A percentile compares a stretch with the other conserved stretches of the same genome.
phyloP scores from a whole-genome alignment of 2,329 filamentous ascomycete genomes.

The Phaeoacremonium minimum region DNA sequence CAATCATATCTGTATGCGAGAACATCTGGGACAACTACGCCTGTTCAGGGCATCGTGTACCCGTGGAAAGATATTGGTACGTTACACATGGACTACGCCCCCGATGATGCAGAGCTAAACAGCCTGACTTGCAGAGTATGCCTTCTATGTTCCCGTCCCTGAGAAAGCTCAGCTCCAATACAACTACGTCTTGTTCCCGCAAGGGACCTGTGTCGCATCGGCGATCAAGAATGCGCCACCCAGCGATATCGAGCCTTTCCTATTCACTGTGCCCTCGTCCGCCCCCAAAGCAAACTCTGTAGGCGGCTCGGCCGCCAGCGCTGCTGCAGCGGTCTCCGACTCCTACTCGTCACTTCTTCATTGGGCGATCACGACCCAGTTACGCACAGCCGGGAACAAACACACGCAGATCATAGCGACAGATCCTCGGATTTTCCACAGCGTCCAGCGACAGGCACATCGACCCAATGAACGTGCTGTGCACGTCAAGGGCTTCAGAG shows the following conservation, averaged over 20 bases:
- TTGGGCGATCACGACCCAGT: conserved; percentile 52
- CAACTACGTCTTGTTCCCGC: conserved; percentile 62
- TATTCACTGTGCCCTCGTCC: conserved; percentile 58
- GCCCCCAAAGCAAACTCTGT: conserved; percentile 58
- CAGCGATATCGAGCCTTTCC: conserved; percentile 48
- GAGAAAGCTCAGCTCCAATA: conserved; percentile 62
- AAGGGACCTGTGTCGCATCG: conserved; percentile 44
- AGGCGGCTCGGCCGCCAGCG: conserved; percentile 40
- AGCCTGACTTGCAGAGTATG: conserved; percentile 41
- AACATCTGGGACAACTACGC: conserved; percentile 43
- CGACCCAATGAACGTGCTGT: conserved; percentile 59
- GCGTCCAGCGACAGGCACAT: conserved; percentile 50
- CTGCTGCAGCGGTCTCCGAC: conserved; percentile 52
- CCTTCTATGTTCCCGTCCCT: conserved; percentile 61
- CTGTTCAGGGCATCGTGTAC: conserved; percentile 50
- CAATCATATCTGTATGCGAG: conserved; percentile 54
- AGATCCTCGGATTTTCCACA: conserved; percentile 54
- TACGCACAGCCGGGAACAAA: conserved; percentile 42
- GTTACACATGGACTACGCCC: no score
- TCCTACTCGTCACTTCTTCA: conserved; percentile 55
- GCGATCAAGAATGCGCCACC: conserved; percentile 23
- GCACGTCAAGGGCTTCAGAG: conserved; percentile 62
- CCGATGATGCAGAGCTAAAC: no score
- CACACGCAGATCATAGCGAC: conserved; percentile 43
- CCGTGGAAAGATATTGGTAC: conserved; percentile 59